Conservation (phyloP, 164 flowering plant species). For the Tinospora cordifolia region DNA sequence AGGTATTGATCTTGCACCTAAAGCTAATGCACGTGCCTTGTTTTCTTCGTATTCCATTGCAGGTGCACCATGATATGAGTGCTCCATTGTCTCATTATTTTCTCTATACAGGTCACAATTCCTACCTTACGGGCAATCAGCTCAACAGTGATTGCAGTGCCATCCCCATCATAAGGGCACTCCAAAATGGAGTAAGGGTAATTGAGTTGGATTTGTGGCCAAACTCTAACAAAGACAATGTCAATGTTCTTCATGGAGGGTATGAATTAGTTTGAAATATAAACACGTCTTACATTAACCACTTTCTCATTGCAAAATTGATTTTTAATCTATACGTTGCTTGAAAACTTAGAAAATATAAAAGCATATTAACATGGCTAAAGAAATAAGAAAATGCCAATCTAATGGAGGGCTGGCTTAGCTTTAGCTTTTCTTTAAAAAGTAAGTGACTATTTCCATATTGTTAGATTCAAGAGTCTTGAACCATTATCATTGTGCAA, state of each 20-base stretch:
- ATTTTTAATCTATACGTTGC: no score
- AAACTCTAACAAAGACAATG: background rate
- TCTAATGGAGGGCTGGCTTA: no score
- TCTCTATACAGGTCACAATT: background rate
- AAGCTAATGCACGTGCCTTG: background rate
- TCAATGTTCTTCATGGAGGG: background rate
- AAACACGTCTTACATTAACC: background rate
- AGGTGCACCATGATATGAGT: conserved; percentile 2
- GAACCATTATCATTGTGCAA: background rate
- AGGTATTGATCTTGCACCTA: background rate
- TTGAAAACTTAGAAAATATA: no score
- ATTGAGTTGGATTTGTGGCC: background rate
- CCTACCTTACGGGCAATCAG: background rate
- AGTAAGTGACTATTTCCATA: background rate
- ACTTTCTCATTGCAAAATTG: no score
- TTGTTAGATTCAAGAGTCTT: background rate
- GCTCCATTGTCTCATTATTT: conserved; percentile 1
- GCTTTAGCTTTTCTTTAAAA: background rate
- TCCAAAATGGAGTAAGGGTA: background rate
- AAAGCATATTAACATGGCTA: no score
- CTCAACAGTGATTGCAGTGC: conserved; percentile 1
- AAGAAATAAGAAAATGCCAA: no score
- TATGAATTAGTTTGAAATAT: background rate
- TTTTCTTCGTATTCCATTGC: background rate
- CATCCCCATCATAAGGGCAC: background rate